These are phyloP conservation scores for Ziziphus jujuba DNA, from an alignment of 306 rosid genomes.

Conservation along the genomic window DNA sequence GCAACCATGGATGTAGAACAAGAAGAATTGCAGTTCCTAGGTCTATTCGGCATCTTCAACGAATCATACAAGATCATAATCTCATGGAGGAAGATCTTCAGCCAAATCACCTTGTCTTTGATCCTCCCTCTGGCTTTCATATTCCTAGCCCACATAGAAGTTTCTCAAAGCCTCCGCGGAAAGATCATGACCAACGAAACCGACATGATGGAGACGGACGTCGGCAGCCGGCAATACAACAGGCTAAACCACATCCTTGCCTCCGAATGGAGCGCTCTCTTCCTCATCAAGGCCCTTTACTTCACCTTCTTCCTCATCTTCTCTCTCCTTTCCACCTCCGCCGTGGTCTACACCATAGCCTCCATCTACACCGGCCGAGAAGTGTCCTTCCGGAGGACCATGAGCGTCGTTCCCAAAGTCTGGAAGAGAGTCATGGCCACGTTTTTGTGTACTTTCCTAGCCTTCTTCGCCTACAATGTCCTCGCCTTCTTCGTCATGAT, in stretches of 20 bases:
- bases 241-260: slow-evolving; percentile 30
- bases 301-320: slow-evolving; percentile 39
- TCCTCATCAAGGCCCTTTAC: slow-evolving; percentile 46
- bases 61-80: slow-evolving; percentile 53
- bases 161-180: slow-evolving; percentile 41
- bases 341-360: slow-evolving; percentile 77
- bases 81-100: slow-evolving; percentile 54
- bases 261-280: slow-evolving; percentile 38
- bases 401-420: slow-evolving; percentile 63
- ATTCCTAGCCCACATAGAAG: slow-evolving; percentile 44
- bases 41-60: slow-evolving; percentile 45
- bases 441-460: slow-evolving; percentile 42
- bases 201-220: slow-evolving; percentile 7
- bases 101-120: slow-evolving; percentile 53
- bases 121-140: slow-evolving; percentile 71
- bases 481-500: slow-evolving; percentile 6
- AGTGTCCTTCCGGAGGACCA: slow-evolving; percentile 39
- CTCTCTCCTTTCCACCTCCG: slow-evolving; percentile 64
- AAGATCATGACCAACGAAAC: slow-evolving; percentile 29
- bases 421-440: slow-evolving; percentile 69
- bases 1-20: slow-evolving; percentile 61
- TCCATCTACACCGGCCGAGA: slow-evolving; percentile 51
- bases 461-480: slow-evolving; percentile 41
- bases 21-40: slow-evolving; percentile 65
- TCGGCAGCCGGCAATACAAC: slow-evolving; percentile 26